A percentile compares a stretch with the other conserved stretches of the same genome.
Conservation (phyloP, 495 filamentous ascomycete species). For the Xylaria venustula region DNA sequence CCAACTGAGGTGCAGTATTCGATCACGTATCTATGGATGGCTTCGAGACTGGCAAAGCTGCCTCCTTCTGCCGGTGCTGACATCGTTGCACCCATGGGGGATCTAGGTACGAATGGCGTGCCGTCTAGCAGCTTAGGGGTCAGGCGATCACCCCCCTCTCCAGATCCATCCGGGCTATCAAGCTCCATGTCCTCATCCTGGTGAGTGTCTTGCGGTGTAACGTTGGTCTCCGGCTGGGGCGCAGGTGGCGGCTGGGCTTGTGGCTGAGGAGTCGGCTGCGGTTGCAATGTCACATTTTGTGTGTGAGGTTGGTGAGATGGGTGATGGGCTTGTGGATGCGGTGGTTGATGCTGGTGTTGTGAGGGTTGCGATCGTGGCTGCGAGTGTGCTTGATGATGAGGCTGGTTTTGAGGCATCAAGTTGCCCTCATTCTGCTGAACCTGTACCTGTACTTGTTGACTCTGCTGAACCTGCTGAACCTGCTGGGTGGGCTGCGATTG, state of each 20-base stretch:
- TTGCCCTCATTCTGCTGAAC: conserved; percentile 31
- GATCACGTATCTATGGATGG: conserved; percentile 52
- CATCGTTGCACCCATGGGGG: conserved; percentile 50
- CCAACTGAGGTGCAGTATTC: conserved; percentile 55
- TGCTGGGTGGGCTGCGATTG: too few species aligned
- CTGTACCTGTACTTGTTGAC: conserved; percentile 19
- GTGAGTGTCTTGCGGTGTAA: conserved; percentile 31
- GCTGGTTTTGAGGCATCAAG: conserved; percentile 27
- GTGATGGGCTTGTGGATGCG: conserved; percentile 42
- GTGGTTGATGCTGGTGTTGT: conserved; percentile 34
- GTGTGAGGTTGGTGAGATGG: conserved; percentile 43
- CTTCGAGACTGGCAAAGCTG: conserved; percentile 53
- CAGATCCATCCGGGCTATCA: conserved; percentile 36
- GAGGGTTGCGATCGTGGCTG: conserved; percentile 22
- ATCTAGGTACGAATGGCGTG: conserved; percentile 41
- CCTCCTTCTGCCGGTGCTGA: conserved; percentile 55
- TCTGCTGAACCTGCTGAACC: conserved; percentile 11
- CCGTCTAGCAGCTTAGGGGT: conserved; percentile 45
- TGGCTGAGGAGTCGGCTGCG: conserved; percentile 28
- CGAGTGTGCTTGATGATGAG: conserved; percentile 29
- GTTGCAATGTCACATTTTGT: conserved; percentile 26
- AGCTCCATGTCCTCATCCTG: conserved; percentile 46
- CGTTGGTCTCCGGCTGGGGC: conserved; percentile 35
- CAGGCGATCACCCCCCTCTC: conserved; percentile 37
- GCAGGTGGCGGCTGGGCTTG: conserved; percentile 26